phyloP scores from a whole-genome alignment of 73 alveolate species.

The Durusdinium trenchii region DNA sequence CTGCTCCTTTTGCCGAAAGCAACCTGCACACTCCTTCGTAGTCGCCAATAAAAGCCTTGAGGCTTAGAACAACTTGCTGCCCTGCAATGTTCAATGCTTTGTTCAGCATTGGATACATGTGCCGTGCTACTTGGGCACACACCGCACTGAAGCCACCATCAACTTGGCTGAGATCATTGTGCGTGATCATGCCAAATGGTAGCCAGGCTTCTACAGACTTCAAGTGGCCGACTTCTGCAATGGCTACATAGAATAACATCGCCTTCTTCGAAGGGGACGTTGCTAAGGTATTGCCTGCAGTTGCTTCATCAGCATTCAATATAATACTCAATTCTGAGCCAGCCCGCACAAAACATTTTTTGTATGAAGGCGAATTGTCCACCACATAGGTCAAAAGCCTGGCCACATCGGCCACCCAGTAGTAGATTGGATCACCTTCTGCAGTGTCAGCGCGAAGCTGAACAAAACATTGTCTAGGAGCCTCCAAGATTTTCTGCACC shows the following conservation, averaged over 20 bases:
- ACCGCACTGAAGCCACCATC: not conserved
- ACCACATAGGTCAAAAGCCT: not conserved
- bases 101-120: not conserved
- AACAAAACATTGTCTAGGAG: not conserved
- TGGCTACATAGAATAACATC: not conserved
- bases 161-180: not conserved
- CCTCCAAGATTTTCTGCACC: not conserved
- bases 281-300: not conserved
- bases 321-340: not conserved
- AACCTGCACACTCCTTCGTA: not conserved
- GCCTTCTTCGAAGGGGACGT: not conserved
- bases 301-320: not conserved
- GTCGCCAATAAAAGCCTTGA: not conserved
- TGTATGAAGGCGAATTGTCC: not conserved
- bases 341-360: too few relatives aligned
- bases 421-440: not conserved
- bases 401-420: not conserved
- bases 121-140: not conserved
- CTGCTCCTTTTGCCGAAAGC: not conserved
- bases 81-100: not conserved
- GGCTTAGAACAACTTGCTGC: not conserved
- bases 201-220: not conserved
- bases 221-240: not conserved
- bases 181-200: not conserved
- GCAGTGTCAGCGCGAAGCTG: not conserved